Conservation (phyloP, 2,329 filamentous ascomycete genomes). For the Podosphaera xanthii region DNA sequence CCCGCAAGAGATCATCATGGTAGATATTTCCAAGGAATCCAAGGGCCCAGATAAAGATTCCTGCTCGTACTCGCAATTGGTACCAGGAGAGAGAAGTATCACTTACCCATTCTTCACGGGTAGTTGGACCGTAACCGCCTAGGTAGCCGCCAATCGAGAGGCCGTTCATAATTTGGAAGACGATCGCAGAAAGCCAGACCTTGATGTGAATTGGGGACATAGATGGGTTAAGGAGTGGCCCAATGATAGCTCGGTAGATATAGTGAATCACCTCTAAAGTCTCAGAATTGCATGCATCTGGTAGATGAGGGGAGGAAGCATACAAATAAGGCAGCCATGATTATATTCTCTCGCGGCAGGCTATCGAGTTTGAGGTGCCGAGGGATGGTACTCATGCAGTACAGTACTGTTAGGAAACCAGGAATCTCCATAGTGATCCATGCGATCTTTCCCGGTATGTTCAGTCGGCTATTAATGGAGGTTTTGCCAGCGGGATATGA, state of each 20-base stretch:
- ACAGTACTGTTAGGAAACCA: slow-evolving; percentile 55
- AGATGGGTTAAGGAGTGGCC: slow-evolving; percentile 63
- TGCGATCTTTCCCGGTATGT: slow-evolving; percentile 68
- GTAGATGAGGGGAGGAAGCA: slow-evolving; percentile 1
- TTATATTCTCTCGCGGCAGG: slow-evolving; percentile 57
- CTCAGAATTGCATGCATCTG: neutral
- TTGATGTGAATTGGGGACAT: slow-evolving; percentile 71
- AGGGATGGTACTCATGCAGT: slow-evolving; percentile 52
- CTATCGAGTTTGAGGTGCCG: slow-evolving; percentile 29
- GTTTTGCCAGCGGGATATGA: slow-evolving; percentile 92
- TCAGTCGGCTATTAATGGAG: slow-evolving; percentile 48
- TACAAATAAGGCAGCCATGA: slow-evolving; percentile 45
- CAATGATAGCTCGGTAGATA: slow-evolving; percentile 65
- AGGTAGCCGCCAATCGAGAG: slow-evolving; percentile 61
- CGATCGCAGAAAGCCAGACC: slow-evolving; percentile 38
- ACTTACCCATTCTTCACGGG: slow-evolving; percentile 27
- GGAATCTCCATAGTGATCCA: slow-evolving; percentile 80
- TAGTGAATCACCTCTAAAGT: slow-evolving; percentile 52
- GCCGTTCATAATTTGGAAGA: slow-evolving; percentile 66
- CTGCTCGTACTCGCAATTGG: slow-evolving; percentile 19
- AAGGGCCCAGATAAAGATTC: slow-evolving; percentile 51
- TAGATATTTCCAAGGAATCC: slow-evolving; percentile 65
- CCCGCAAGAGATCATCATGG: slow-evolving; percentile 73
- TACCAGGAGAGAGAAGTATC: too few species aligned
- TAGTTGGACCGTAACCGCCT: slow-evolving; percentile 53